These are phyloP conservation scores for Chlorencoelia australis DNA, from an alignment of 2,329 filamentous ascomycete species.

Conservation along the genomic window DNA sequence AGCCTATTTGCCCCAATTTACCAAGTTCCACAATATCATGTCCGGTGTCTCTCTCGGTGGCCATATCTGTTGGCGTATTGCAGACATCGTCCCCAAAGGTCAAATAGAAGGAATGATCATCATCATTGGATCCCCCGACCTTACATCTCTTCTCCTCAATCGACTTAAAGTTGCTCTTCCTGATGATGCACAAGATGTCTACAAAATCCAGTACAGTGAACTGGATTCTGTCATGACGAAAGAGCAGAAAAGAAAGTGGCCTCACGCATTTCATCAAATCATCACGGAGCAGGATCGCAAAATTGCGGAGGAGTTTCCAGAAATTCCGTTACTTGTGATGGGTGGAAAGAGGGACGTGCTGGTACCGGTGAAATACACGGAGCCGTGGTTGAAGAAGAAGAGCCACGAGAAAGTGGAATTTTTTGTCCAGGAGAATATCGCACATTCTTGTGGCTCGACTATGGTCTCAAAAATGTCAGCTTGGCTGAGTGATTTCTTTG, in stretches of 20 bases:
- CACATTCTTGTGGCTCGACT: slow-evolving; percentile 14
- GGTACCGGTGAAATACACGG: slow-evolving; percentile 9
- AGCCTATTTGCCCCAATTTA: slow-evolving; percentile 13
- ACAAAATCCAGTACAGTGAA: too few relatives aligned
- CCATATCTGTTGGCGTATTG: slow-evolving; percentile 9
- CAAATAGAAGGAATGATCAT: slow-evolving; percentile 11
- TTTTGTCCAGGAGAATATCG: slow-evolving; percentile 15
- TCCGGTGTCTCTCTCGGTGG: slow-evolving; percentile 11
- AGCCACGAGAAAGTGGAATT: slow-evolving; percentile 10
- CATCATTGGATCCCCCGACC: slow-evolving; percentile 12
- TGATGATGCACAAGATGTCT: too few relatives aligned
- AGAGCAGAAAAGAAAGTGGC: slow-evolving; percentile 9
- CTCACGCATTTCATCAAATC: slow-evolving; percentile 2
- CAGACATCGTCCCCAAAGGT: slow-evolving; percentile 5
- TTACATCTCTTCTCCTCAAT: slow-evolving; percentile 9
- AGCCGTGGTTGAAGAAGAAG: slow-evolving; percentile 9
- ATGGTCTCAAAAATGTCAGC: slow-evolving; percentile 13
- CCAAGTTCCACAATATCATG: slow-evolving; percentile 12
- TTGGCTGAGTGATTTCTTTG: slow-evolving; percentile 10
- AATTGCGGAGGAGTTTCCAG: slow-evolving; percentile 10
- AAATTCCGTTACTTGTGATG: slow-evolving; percentile 10
- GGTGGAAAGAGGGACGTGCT: slow-evolving; percentile 10
- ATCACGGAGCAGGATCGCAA: slow-evolving; percentile 7
- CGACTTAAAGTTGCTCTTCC: slow-evolving; percentile 8
- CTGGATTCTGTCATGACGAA: slow-evolving; percentile 7